phyloP scores from a whole-genome alignment of 805 yeast species.

The Saccharomycopsis amapae region DNA sequence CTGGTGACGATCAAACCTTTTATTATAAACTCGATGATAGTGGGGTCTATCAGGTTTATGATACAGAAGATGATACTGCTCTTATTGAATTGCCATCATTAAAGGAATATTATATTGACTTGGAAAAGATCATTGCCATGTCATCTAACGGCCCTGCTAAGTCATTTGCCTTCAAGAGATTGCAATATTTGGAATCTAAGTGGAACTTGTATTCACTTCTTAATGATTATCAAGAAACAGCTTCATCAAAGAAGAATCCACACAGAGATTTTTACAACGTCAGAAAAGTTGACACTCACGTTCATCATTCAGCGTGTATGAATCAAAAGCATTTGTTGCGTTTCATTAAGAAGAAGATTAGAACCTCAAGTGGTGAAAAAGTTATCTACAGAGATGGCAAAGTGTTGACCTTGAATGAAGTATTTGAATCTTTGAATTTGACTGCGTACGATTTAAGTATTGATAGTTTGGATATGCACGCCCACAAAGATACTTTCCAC shows the following conservation, averaged over 20 bases:
- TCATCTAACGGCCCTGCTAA: conserved; percentile 95
- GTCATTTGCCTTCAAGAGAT: conserved; percentile 88
- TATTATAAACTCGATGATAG: conserved; percentile 46
- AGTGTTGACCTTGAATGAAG: conserved; percentile 78
- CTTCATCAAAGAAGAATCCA: conserved; percentile 86
- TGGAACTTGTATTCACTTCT: conserved; percentile 87
- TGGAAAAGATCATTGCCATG: conserved; percentile 62
- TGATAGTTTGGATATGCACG: conserved; percentile 98
- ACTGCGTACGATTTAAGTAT: conserved; percentile 93
- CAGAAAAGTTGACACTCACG: conserved; percentile 96
- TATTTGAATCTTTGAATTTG: conserved; percentile 81
- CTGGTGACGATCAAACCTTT: conserved; percentile 35
- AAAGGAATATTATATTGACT: conserved; percentile 77
- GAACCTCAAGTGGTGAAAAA: conserved; percentile 76
- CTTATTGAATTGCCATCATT: conserved; percentile 70
- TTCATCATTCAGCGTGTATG: conserved; percentile 99
- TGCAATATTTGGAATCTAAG: conserved; percentile 91
- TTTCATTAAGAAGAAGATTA: conserved; percentile 89
- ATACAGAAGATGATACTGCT: conserved; percentile 27
- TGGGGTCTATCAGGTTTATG: conserved; percentile 64
- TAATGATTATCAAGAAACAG: conserved; percentile 88
- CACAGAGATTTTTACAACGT: conserved; percentile 97
- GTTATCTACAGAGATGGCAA: conserved; percentile 93
- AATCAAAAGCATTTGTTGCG: conserved; percentile 94
- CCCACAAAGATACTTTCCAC: conserved; percentile 96